Conservation (phyloP, 1,284 basidiomycete genomes). For the Rugosomyces carneus region DNA sequence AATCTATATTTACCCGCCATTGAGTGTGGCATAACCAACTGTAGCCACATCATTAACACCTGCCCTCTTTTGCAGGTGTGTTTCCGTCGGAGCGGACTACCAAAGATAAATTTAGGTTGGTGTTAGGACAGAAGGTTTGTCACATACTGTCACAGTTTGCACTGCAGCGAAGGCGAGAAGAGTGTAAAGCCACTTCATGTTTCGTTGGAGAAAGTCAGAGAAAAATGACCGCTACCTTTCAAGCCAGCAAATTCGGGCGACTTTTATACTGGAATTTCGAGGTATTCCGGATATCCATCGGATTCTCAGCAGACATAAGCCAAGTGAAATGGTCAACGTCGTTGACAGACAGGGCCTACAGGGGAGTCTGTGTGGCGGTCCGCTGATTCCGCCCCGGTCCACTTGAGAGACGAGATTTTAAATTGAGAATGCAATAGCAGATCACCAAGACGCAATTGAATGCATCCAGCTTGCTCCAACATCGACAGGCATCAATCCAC, state of each 20-base stretch:
- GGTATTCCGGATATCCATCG: slow-evolving; percentile 16
- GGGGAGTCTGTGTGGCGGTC: slow-evolving; percentile 8
- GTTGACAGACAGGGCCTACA: neutral
- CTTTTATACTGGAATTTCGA: slow-evolving; percentile 13
- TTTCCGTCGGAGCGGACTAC: slow-evolving; percentile 11
- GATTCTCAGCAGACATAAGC: slow-evolving; percentile 1
- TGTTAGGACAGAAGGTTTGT: neutral
- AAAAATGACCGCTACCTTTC: slow-evolving; percentile 11
- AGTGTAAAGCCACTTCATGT: slow-evolving; percentile 20
- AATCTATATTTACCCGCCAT: slow-evolving; percentile 27
- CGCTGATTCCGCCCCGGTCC: slow-evolving; percentile 11
- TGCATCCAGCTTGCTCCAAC: neutral
- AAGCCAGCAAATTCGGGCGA: neutral
- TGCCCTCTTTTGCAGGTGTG: slow-evolving; percentile 8
- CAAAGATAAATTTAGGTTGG: slow-evolving; percentile 1
- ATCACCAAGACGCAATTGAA: slow-evolving; percentile 2
- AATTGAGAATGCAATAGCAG: neutral
- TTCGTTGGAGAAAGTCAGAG: slow-evolving; percentile 5
- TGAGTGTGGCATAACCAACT: slow-evolving; percentile 22
- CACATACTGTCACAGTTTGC: slow-evolving; percentile 12
- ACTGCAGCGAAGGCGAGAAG: slow-evolving; percentile 13
- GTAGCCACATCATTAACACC: slow-evolving; percentile 11
- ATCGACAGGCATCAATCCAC: neutral
- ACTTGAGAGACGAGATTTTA: neutral
- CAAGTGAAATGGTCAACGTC: slow-evolving; percentile 1